A percentile compares a stretch with the other conserved stretches of the same genome.
These are phyloP conservation scores for Kodamaea restingae DNA, from an alignment of 805 yeast genomes.

Conservation along the genomic window DNA sequence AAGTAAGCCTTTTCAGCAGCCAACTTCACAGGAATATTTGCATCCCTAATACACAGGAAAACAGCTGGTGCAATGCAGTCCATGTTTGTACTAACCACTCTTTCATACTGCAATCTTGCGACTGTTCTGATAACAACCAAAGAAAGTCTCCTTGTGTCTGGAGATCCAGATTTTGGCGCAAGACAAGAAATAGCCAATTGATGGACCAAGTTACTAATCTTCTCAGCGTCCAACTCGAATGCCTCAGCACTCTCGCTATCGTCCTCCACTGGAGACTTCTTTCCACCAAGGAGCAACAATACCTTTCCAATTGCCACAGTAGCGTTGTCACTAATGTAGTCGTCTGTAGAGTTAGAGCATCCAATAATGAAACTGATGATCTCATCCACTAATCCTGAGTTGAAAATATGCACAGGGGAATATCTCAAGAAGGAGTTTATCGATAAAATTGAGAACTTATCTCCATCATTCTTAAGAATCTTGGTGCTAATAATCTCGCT, in stretches of 20 bases:
- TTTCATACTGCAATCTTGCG: constrained; percentile 55
- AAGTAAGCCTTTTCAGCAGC: constrained; percentile 92
- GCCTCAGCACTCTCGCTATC: constrained; percentile 15
- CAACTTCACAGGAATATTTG: constrained; percentile 84
- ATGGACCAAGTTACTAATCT: constrained; percentile 39
- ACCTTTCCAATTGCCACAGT: constrained; percentile 79
- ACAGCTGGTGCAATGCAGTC: constrained; percentile 65
- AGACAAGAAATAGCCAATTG: constrained; percentile 48
- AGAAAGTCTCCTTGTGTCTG: constrained; percentile 76
- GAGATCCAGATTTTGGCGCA: constrained; percentile 57
- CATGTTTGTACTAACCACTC: constrained; percentile 48
- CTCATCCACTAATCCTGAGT: constrained; percentile 46
- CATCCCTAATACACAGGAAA: constrained; percentile 79
- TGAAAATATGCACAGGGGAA: constrained; percentile 62
- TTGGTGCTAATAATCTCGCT: constrained; percentile 53
- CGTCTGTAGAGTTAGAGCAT: constrained; percentile 39
- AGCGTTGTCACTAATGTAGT: constrained; percentile 69
- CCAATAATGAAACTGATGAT: constrained; percentile 46
- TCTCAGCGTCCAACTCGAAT: constrained; percentile 42
- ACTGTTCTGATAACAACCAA: constrained; percentile 73
- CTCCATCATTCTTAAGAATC: constrained; percentile 46
- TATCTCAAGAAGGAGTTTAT: constrained; percentile 77
- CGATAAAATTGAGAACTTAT: constrained; percentile 62
- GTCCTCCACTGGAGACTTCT: constrained; percentile 19
- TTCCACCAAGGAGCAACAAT: constrained; percentile 49